phyloP scores from a whole-genome alignment of 2,329 filamentous ascomycete species.

The Gremmenia infestans region DNA sequence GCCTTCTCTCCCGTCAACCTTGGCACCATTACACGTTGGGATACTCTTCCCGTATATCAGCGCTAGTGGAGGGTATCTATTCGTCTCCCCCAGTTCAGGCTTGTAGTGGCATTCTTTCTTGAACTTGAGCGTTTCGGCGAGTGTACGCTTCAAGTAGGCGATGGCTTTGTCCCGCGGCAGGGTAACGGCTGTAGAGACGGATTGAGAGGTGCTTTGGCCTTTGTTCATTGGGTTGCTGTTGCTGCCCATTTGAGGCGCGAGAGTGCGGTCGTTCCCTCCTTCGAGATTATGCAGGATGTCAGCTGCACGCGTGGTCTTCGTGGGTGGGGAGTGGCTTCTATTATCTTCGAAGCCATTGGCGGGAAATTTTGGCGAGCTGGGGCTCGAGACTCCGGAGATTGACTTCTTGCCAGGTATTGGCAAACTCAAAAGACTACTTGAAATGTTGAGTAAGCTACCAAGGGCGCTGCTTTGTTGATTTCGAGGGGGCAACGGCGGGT shows the following conservation, averaged over 20 bases:
- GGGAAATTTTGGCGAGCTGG: constrained; percentile 16
- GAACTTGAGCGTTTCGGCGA: constrained; percentile 68
- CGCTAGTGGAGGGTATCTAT: constrained; percentile 74
- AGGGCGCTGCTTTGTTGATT: constrained; percentile 29
- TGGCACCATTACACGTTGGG: constrained; percentile 78
- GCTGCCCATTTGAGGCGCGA: constrained; percentile 26
- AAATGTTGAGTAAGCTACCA: constrained; percentile 36
- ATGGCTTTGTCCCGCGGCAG: constrained; percentile 34
- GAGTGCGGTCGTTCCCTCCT: constrained; percentile 25
- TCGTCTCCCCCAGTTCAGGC: constrained; percentile 53
- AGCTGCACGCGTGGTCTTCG: constrained; percentile 24
- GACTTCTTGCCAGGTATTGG: constrained; percentile 27
- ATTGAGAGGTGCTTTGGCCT: constrained; percentile 23
- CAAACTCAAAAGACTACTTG: constrained; percentile 22
- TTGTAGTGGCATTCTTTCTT: constrained; percentile 66
- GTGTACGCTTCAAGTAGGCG: constrained; percentile 69
- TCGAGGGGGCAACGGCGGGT: constrained; percentile 57
- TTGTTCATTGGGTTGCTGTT: constrained; percentile 21
- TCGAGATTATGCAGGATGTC: constrained; percentile 22
- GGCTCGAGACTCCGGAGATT: constrained; percentile 16
- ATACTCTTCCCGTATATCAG: constrained; percentile 83
- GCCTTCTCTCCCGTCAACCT: constrained; percentile 65
- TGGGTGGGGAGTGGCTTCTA: constrained; percentile 14
- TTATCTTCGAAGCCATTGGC: constrained; percentile 15
- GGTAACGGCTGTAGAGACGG: constrained; percentile 30